Evolutionary conservation across 768 basidiomycete genomes (phyloP).

Genomic region (Agrocybe praecox): DNA sequence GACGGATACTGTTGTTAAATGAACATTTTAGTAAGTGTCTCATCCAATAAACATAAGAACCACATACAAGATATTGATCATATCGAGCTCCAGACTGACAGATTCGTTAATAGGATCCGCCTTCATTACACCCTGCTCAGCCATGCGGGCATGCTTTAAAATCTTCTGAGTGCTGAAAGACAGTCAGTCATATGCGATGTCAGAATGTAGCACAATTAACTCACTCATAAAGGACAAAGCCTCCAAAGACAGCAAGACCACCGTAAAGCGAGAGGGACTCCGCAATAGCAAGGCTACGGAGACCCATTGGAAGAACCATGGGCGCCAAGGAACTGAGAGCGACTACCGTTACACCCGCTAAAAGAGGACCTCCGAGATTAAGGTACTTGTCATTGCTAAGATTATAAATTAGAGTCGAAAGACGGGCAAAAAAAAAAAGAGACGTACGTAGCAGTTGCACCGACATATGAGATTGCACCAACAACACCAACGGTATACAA

Average conservation of each 20-base stretch:
- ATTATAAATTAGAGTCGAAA: not conserved
- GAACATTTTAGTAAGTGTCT: not conserved
- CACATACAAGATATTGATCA: slow-evolving; percentile 87
- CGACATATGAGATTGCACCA: slow-evolving; percentile 85
- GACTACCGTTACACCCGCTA: slow-evolving; percentile 88
- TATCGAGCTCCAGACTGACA: slow-evolving; percentile 78
- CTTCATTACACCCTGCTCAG: slow-evolving; percentile 64
- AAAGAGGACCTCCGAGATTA: slow-evolving; percentile 83
- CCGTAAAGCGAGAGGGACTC: slow-evolving; percentile 86
- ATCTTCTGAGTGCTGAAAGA: slow-evolving; percentile 79
- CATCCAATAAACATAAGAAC: not conserved
- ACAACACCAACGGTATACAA: slow-evolving; percentile 87
- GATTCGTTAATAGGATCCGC: slow-evolving; percentile 81
- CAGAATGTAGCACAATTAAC: slow-evolving; percentile 19
- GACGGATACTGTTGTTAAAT: slow-evolving; percentile 58
- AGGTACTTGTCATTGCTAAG: slow-evolving; percentile 77
- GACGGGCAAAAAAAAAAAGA: not conserved
- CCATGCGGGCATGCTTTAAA: slow-evolving; percentile 72
- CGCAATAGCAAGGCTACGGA: slow-evolving; percentile 73
- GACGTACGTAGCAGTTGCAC: slow-evolving; percentile 77
- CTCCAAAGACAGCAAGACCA: slow-evolving; percentile 85
- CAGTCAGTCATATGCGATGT: not conserved
- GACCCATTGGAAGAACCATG: slow-evolving; percentile 83
- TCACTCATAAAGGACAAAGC: slow-evolving; percentile 87
- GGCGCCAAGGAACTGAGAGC: slow-evolving; percentile 87